A percentile compares a stretch with the other conserved stretches of the same genome.
Evolutionary conservation across 2,329 filamentous ascomycete species (phyloP).

Genomic region (Fusarium sambucinum): DNA sequence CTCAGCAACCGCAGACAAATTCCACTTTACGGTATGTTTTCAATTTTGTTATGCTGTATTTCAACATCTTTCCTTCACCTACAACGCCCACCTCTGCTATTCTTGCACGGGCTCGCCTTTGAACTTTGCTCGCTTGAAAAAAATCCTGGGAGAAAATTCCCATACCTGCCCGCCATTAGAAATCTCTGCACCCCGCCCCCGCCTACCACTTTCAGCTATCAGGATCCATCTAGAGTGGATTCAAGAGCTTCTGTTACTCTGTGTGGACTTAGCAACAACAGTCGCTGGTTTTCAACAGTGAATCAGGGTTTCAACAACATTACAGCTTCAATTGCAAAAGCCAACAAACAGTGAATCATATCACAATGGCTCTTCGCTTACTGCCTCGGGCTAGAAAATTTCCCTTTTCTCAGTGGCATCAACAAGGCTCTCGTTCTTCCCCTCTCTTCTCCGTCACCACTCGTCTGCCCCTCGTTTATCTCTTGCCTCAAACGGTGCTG

Average conservation of each 20-base stretch:
- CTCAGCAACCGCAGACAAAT: slow-evolving; percentile 25
- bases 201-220: slow-evolving; percentile 46
- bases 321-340: slow-evolving; percentile 5
- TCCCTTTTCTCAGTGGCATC: slow-evolving; percentile 6
- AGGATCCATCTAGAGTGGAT: slow-evolving; percentile 33
- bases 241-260: slow-evolving; percentile 18
- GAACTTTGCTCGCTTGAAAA: slow-evolving; percentile 25
- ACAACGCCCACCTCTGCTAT: not conserved
- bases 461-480: slow-evolving; percentile 45
- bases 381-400: slow-evolving; percentile 12
- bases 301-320: not conserved
- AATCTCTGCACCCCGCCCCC: slow-evolving; percentile 52
- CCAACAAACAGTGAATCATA: not conserved
- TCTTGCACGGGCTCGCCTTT: slow-evolving; percentile 7
- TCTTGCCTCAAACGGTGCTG: slow-evolving; percentile 47
- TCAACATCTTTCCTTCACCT: not conserved
- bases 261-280: not conserved
- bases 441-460: slow-evolving; percentile 36
- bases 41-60: not conserved
- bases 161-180: slow-evolving; percentile 28
- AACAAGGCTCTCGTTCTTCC: slow-evolving; percentile 15
- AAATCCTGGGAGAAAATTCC: slow-evolving; percentile 35
- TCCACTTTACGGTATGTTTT: slow-evolving; percentile 20
- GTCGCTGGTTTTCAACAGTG: slow-evolving; percentile 2
- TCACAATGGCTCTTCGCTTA: slow-evolving; percentile 4